Percentiles rank a stretch among this genome's conserved stretches.
Conservation (phyloP, 2,329 filamentous ascomycete species). For the Neurospora sp. region DNA sequence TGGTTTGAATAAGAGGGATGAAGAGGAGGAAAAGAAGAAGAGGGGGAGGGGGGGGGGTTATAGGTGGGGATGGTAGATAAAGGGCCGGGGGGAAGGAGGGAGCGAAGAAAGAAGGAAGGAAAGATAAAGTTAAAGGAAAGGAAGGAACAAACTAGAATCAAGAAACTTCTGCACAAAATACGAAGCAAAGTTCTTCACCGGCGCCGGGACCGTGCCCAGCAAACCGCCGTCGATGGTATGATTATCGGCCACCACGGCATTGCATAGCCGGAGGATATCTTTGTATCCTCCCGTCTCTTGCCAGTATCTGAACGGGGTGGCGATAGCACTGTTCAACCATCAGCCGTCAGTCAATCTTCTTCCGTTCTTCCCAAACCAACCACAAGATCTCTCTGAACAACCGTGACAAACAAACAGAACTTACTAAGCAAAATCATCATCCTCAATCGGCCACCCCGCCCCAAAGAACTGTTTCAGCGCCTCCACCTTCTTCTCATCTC, state of each 20-base stretch:
- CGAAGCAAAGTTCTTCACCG: slow-evolving; percentile 12
- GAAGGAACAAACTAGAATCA: slow-evolving; percentile 9
- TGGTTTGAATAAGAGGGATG: too few species aligned
- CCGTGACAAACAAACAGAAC: background rate
- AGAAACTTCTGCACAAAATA: slow-evolving; percentile 14
- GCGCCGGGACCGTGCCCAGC: slow-evolving; percentile 11
- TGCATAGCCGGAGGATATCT: slow-evolving; percentile 13
- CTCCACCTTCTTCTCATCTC: slow-evolving; percentile 8
- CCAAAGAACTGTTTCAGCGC: slow-evolving; percentile 14
- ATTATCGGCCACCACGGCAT: slow-evolving; percentile 4
- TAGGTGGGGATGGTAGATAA: background rate
- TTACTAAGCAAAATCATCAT: slow-evolving; percentile 18
- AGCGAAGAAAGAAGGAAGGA: background rate
- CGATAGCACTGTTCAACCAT: slow-evolving; percentile 8
- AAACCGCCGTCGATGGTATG: slow-evolving; percentile 4
- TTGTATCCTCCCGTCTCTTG: slow-evolving; percentile 13
- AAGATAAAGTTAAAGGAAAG: background rate
- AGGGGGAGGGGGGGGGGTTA: background rate
- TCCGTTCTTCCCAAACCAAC: background rate
- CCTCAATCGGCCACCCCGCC: slow-evolving; percentile 11
- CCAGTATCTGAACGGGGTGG: slow-evolving; percentile 15
- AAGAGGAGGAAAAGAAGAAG: background rate
- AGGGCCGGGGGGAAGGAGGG: background rate
- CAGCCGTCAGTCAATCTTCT: background rate
- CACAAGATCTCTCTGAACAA: too few species aligned